Evolutionary conservation across 192 early-diverging fungal genomes (phyloP), one percentile per base, ranked within the genome.

Genomic region (Backusella mclennaniae): DNA sequence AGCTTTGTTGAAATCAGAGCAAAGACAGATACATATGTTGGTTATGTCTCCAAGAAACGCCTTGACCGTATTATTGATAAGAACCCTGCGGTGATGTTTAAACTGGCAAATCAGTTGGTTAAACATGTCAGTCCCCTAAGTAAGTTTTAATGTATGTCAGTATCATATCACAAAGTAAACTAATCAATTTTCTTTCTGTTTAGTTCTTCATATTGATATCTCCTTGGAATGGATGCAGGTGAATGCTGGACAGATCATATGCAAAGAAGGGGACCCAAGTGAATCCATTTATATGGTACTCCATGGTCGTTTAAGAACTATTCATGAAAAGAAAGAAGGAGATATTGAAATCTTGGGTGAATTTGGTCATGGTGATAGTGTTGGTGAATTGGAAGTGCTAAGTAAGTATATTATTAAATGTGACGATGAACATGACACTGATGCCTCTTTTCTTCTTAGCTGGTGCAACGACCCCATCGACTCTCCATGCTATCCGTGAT

Each of bases 401-500:
- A 92, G 89, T 78, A 91, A 85, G 80, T 70, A n/a, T 29, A 31
- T 6, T 33, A 74, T 35, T 31, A 21, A 11, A 14, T 26, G 14
- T 23, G 44, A 56, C 59, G 35, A 75, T 49, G 0, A 33, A 31
- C 15, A 26, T 26, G 35, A 69, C 33, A 3, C 0, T 70, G 15
- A 15, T 23, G 11, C 23, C 8, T 38, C 23, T 67, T 67, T 69
- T 19, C 77, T 63, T 70, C 59, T 12, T 73, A 86, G 85, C 88
- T 78, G 87, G 84, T 35, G 83, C 87, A 14, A 88, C 90, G 3
- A 90, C 94, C 56, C 89, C 89, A 21, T 92, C 91, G 23, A 99
- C 96, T 6, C 85, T 99, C 31, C 97, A 99, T 76, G 98, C 98
- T 2, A 99, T 99, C 76, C 92, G 98, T 52, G 98, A 99, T 79